These are phyloP conservation scores for Cercospora sojina DNA, from an alignment of 2,329 filamentous ascomycete species.

Conservation along the genomic window DNA sequence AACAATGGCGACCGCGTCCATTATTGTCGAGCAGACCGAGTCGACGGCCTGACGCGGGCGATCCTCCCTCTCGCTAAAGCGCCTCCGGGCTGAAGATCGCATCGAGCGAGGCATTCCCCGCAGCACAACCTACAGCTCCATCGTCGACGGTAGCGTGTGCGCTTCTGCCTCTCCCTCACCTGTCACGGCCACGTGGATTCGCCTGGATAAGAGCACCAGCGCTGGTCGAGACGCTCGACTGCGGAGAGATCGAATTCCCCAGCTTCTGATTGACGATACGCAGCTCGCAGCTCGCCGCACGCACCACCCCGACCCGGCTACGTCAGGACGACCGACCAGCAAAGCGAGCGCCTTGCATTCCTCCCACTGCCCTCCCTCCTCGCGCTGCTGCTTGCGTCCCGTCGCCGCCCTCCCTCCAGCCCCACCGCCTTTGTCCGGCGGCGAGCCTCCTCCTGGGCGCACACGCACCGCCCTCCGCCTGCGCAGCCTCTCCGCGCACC, in stretches of 20 bases:
- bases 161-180: background rate
- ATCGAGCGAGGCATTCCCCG: background rate
- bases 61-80: background rate
- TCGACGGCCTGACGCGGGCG: background rate
- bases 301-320: background rate
- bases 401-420: background rate
- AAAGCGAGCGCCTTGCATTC: background rate
- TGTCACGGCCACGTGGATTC: conserved; percentile 11
- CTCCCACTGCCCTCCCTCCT: background rate
- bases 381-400: background rate
- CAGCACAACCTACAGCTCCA: background rate
- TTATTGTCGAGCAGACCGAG: background rate
- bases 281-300: background rate
- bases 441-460: background rate
- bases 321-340: background rate
- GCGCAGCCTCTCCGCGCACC: conserved; percentile 4
- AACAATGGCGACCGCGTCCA: background rate
- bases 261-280: conserved; percentile 6
- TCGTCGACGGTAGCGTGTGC: background rate
- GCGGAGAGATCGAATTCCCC: conserved; percentile 6
- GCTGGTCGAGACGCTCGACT: background rate
- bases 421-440: background rate
- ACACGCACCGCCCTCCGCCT: conserved; percentile 2
- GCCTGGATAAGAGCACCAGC: background rate
- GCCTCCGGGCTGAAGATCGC: background rate